Evolutionary conservation across 345 rosid species (phyloP), one percentile per base, ranked within the genome.

Genomic region (Cardamine resedifolia): DNA sequence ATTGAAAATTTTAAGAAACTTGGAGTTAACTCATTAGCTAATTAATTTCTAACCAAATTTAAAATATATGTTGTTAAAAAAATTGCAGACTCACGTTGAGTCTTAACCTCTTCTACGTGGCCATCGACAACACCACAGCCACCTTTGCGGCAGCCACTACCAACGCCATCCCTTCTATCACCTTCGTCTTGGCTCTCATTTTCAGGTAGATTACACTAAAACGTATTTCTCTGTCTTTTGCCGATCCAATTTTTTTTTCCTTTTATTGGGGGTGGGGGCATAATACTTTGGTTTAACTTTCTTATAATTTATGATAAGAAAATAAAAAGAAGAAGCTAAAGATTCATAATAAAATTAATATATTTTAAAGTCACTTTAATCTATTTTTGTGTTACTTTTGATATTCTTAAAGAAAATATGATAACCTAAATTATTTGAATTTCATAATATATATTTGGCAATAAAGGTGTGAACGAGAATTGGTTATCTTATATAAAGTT

Each of bases 101-200:
- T 78, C 79, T 86, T 23, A 90, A 93, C 75, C 86, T 90, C 48
- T 93, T 72, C 78, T 83, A 70, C 49, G 76, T 84, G 14, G 97
- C 96, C 45, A 85, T 93, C 69, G 80, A 83, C 56, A 74, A 84
- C 59, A 90, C 90, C 1, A 81, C 96, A 9, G 96, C 98, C 49
- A 90, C 97, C 30, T 86, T 90, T 70, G 98, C 98, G 7, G 88
- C 97, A 58, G 98, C 96, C 45, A 76, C 87, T 45, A 86, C 94
- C 59, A 93, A 90, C 80, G 78, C 83, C 12, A 78, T 90, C 48
- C 98, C 98, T 23, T 89, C 88, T 65, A 85, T 90, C 26, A 89
- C 98, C 28, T 85, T 93, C 62, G 33, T 79, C 53, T 72, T 90
- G 76, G 94, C 98, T 36, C 77, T 74, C 33, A 36, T 85, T 11